Evolutionary conservation across 768 basidiomycete species (phyloP), one percentile per base, ranked within the genome.

Genomic region (Solioccasus polychromus): DNA sequence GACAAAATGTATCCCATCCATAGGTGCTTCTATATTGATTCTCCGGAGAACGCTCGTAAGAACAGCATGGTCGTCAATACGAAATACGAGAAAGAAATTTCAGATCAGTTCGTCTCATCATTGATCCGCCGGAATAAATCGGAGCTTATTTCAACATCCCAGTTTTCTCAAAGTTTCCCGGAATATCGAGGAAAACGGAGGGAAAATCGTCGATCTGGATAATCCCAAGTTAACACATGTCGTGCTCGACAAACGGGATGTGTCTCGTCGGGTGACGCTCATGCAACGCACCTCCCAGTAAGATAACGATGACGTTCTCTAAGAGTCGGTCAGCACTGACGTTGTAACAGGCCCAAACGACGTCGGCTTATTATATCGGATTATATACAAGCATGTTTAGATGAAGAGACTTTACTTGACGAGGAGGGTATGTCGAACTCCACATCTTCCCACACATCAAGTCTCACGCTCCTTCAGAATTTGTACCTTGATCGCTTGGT

Each of bases 11-110:
- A 15, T 31, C 17, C 5, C 28, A 11, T 40, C 35, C n/a, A 15
- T 42, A 93, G 91, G 51, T 82, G 80, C 54, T 94, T 95, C 66
- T 97, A 96, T 66, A 72, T 98, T 29, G 94, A 98, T 63, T 79
- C 88, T 3, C 77, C 83, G 0, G 73, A 73, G 18, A 92, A 92
- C 55, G 91, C 93, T 0, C 65, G 61, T 8, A 68, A 72, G 60
- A 76, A 90, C 51, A 79, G 75, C 9, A 79, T 95, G 74, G 36
- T 50, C 3, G 71, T 84, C 26, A 78, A 77, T 40, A 61, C 76
- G 37, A 78, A 76, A 61, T 56, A 78, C 32, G 78, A 78, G 56
- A 66, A 68, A 22, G 74, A 72, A 0, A 77, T 89, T 28, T 68
- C 68, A 24, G 56, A 72, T 50, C 76, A 73, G 91, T 85, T 45